These are phyloP conservation scores for Lipomyces yamadae DNA, from an alignment of 805 yeast species.

Conservation along the genomic window DNA sequence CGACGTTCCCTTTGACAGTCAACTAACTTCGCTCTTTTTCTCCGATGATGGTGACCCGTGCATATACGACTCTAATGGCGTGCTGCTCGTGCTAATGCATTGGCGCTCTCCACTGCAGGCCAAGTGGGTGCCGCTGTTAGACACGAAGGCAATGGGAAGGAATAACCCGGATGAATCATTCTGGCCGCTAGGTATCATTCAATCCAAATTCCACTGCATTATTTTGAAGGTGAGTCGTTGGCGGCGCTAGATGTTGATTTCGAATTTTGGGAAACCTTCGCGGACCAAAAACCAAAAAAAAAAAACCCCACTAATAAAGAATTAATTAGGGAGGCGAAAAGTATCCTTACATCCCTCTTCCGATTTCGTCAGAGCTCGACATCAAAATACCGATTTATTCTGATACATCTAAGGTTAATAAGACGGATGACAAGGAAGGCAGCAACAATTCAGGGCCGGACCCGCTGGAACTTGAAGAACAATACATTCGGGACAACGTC, in stretches of 20 bases:
- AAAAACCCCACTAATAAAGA: too few species aligned
- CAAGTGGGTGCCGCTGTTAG: conserved; percentile 84
- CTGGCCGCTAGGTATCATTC: conserved; percentile 87
- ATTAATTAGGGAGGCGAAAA: conserved; percentile 61
- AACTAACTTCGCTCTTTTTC: conserved; percentile 75
- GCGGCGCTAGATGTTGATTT: neutral
- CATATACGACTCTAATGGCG: conserved; percentile 76
- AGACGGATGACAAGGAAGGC: conserved; percentile 18
- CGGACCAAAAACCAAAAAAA: too few species aligned
- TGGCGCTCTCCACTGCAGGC: conserved; percentile 83
- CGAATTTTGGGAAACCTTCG: too few species aligned
- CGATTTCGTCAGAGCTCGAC: conserved; percentile 79
- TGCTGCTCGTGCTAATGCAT: conserved; percentile 67
- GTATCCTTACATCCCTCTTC: conserved; percentile 83
- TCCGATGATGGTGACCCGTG: conserved; percentile 90
- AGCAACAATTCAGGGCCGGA: conserved; percentile 2
- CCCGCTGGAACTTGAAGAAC: conserved; percentile 33
- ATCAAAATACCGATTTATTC: conserved; percentile 65
- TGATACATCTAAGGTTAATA: conserved; percentile 36
- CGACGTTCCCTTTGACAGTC: conserved; percentile 47
- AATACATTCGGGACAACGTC: conserved; percentile 28
- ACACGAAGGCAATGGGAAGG: conserved; percentile 53
- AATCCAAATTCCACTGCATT: conserved; percentile 68
- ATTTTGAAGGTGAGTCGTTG: conserved; percentile 50
- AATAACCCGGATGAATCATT: conserved; percentile 63